Conservation (phyloP, 225 moss, liverwort and hornwort genomes). For the Polytrichum formosum region DNA sequence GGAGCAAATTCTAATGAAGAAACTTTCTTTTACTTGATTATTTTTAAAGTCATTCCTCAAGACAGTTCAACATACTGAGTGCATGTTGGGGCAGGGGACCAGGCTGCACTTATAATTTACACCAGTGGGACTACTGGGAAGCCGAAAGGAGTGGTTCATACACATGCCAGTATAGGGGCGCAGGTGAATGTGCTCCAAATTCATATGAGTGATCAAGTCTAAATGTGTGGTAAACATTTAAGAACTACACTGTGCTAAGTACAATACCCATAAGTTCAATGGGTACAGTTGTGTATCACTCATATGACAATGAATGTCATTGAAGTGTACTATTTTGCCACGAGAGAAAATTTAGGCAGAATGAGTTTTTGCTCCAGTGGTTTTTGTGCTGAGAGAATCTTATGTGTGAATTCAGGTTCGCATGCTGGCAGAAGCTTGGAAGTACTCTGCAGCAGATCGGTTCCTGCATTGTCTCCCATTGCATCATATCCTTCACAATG, state of each 20-base stretch:
- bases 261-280: too few relatives aligned
- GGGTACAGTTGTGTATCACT: too few relatives aligned
- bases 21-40: too few relatives aligned
- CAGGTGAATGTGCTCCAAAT: constrained; percentile 41
- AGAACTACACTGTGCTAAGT: too few relatives aligned
- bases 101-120: constrained; percentile 83
- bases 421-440: constrained; percentile 82
- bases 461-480: constrained; percentile 91
- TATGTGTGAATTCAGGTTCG: constrained; percentile 45
- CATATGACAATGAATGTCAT: too few relatives aligned
- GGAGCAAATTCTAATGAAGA: too few relatives aligned
- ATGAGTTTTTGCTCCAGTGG: neutral
- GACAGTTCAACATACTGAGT: neutral
- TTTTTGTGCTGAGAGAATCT: neutral
- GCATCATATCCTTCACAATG: constrained; percentile 69
- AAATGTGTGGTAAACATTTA: too few relatives aligned
- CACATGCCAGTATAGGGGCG: constrained; percentile 71
- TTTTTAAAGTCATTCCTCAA: neutral
- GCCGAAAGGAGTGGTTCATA: constrained; percentile 91
- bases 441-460: constrained; percentile 66
- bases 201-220: too few relatives aligned
- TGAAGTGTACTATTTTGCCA: too few relatives aligned
- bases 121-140: constrained; percentile 96
- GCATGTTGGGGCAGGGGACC: constrained; percentile 48
- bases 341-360: too few relatives aligned